Evolutionary conservation across 2,329 filamentous ascomycete genomes (phyloP), one percentile per base, ranked within the genome.

Genomic region (Endothia cerciana): DNA sequence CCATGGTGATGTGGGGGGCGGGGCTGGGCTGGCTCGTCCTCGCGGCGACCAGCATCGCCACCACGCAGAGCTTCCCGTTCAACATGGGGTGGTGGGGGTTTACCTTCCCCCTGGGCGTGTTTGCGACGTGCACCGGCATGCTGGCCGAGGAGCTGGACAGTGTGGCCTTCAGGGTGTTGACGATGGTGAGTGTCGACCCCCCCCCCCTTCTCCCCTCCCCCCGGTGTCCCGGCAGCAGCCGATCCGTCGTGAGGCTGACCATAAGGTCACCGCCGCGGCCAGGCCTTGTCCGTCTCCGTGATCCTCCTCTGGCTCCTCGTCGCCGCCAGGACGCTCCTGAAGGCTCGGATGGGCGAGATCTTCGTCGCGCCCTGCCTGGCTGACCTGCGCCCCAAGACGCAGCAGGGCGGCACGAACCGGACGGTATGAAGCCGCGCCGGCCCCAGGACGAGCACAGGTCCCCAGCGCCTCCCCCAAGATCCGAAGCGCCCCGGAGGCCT

Each of bases 291-390:
- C 0, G 68, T 80, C 1, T 72, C 74, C 0, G 80, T 82, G 1
- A 71, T 81, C 19, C 63, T 78, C 11, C 73, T 83, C 1, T 83
- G 81, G 81, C 66, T 76, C 36, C 70, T 82, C 13, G 80, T 83
- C 8, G 76, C 77, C 2, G 62, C 69, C 4, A 73, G 77, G 60
- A 83, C 81, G 0, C 25, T 77, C 4, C 74, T 73, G n/a, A 70
- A 78, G 60, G 79, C 72, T 10, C 63, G 75, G 1, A 77, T 75
- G 0, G 80, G 80, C 17, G 77, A 81, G 45, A 78, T 83, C 69
- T 81, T 82, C 70, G 75, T 78, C 62, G 81, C 80, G 0, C 80
- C 81, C 1, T 82, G 81, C 62, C 69, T 82, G 51, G 77, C 78
- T 10, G 70, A 72, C 56, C 60, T 72, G 55, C 66, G 67, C 8